A percentile compares a stretch with the other conserved stretches of the same genome.
Conservation (phyloP, 768 basidiomycete genomes). For the Hericium rajendrae region DNA sequence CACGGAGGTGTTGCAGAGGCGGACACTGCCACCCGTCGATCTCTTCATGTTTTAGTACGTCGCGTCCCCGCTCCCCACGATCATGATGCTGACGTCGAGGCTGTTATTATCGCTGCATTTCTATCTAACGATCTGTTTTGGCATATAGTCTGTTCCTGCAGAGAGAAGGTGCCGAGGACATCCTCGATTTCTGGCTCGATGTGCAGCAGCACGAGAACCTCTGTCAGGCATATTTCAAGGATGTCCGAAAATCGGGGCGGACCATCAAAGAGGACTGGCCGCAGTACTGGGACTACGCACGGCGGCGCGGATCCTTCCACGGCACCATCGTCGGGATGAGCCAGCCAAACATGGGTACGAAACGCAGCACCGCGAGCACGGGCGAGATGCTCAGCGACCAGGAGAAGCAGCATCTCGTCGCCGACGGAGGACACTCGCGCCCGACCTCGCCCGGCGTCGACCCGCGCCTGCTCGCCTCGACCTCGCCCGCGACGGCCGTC, state of each 20-base stretch:
- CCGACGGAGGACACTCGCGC: slow-evolving; percentile 34
- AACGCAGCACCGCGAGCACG: slow-evolving; percentile 80
- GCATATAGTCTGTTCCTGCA: slow-evolving; percentile 79
- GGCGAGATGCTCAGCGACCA: slow-evolving; percentile 53
- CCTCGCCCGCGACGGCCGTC: slow-evolving; percentile 40
- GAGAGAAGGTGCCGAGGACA: slow-evolving; percentile 91
- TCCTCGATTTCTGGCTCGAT: slow-evolving; percentile 97
- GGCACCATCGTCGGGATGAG: slow-evolving; percentile 78
- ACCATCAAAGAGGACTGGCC: slow-evolving; percentile 97
- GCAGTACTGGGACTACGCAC: slow-evolving; percentile 93
- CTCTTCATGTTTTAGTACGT: slow-evolving; percentile 94
- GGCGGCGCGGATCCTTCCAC: slow-evolving; percentile 86
- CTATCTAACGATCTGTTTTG: too few species aligned
- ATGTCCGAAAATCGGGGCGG: slow-evolving; percentile 88
- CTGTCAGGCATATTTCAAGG: slow-evolving; percentile 98
- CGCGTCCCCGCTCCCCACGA: neutral
- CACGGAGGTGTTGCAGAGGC: slow-evolving; percentile 82
- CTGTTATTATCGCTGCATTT: neutral
- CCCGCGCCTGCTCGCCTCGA: slow-evolving; percentile 35
- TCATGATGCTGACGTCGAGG: neutral
- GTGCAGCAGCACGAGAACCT: slow-evolving; percentile 99
- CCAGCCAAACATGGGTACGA: slow-evolving; percentile 43
- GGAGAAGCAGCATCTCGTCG: slow-evolving; percentile 59
- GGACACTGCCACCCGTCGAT: slow-evolving; percentile 92
- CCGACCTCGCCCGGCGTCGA: slow-evolving; percentile 28